These are phyloP conservation scores for Brassica hybrid DNA, from an alignment of 441 rosid species.

Conservation along the genomic window DNA sequence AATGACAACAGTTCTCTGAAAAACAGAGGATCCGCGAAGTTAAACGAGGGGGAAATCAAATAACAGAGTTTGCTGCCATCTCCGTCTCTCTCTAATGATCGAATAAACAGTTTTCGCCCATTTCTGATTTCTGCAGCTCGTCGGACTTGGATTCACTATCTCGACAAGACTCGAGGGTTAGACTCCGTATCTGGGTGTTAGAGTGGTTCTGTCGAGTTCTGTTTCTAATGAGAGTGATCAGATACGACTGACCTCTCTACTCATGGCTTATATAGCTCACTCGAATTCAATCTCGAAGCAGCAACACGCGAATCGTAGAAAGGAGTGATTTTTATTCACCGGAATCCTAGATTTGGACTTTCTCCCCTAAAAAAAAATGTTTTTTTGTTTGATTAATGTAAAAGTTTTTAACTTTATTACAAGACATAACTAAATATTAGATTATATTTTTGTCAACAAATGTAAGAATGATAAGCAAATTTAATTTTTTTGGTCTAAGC, in stretches of 20 bases:
- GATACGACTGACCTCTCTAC: slow-evolving; percentile 46
- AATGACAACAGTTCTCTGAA: slow-evolving; percentile 52
- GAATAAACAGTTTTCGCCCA: slow-evolving; percentile 53
- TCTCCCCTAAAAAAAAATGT: background rate
- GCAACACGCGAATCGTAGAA: too few relatives aligned
- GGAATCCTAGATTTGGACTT: slow-evolving; percentile 29
- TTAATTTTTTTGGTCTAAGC: background rate
- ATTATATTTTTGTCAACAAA: background rate
- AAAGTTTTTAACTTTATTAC: background rate
- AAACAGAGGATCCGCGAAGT: slow-evolving; percentile 57
- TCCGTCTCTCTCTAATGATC: slow-evolving; percentile 51
- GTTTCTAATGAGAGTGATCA: slow-evolving; percentile 31
- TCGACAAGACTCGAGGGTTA: slow-evolving; percentile 37
- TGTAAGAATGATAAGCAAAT: background rate
- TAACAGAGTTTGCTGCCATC: slow-evolving; percentile 60
- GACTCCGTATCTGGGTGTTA: slow-evolving; percentile 21
- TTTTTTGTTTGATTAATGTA: background rate
- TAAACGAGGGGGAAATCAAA: slow-evolving; percentile 57
- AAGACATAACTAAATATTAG: background rate
- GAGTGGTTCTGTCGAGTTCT: slow-evolving; percentile 32
- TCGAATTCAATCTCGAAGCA: background rate
- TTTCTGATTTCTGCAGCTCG: slow-evolving; percentile 33
- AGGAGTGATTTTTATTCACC: slow-evolving; percentile 6
- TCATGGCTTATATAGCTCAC: background rate
- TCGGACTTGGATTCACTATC: slow-evolving; percentile 35